Base-by-base conservation (phyloP, 2,329 filamentous ascomycete species). In the Aureobasidium melanogenum region DNA sequence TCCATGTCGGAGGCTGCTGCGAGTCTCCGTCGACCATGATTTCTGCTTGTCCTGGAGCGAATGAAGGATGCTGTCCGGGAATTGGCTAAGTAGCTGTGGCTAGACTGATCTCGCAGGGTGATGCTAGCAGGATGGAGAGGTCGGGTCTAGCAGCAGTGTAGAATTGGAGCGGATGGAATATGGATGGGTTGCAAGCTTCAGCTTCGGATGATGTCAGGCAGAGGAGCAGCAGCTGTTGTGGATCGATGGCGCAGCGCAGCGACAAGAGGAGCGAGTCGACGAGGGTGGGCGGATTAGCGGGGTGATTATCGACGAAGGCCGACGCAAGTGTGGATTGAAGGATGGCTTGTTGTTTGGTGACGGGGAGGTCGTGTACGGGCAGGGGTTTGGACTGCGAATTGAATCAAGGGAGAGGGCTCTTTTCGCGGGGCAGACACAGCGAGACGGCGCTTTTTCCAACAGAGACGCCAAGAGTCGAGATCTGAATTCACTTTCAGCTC, bases 11-110 rank as follows among this genome's bases (percentile, higher is more conserved):
- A 80, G 90, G 88, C 83, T 86, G 91, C 79, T 67, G 65, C 64
- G 69, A 66, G 66, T 88, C 84, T 81, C 96, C 88, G 85, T 97
- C 92, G 82, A 94, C 92, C 92, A 97, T 97, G 81, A 88, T 93
- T 70, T 65, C 55, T 64, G 44, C 24, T 43, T 50, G 44, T 56
- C 41, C 50, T 56, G 19, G 22, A 50, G 34, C 34, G 17, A 38
- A 43, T 51, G 38, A 28, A 15, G 28, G 32, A 43, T 6, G 6
- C n/a, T 57, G n/a, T 57, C 54, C 41, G 30, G 30, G 54, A 34
- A 41, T 48, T 48, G 55, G 24, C 32, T 48, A 30, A 19, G 55
- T 24, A 36, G 39, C 38, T 58, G 43, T 15, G 51, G 51, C 51
- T 55, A 19, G 38, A 17, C 22, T 14, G 17, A 28, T 24, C 12